phyloP scores from a whole-genome alignment of 1,284 basidiomycete genomes.

The Xerocomus nothofagi region DNA sequence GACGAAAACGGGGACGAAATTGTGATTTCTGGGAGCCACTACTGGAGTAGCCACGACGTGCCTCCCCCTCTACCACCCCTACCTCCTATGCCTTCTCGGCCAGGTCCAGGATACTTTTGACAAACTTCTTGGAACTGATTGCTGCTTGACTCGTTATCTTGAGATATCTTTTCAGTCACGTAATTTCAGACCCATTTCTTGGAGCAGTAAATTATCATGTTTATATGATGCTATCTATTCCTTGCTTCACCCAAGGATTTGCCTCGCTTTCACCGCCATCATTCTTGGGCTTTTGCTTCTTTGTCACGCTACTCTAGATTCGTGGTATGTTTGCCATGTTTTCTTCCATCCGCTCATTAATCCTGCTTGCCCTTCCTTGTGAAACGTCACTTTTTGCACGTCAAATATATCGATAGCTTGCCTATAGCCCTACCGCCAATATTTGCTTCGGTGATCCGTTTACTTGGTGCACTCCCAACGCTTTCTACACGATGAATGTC shows the following conservation, averaged over 20 bases:
- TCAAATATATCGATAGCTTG: constrained; percentile 7
- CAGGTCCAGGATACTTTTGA: constrained; percentile 32
- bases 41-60: constrained; percentile 15
- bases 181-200: background rate
- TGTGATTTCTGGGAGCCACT: constrained; percentile 17
- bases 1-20: constrained; percentile 27
- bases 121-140: constrained; percentile 1
- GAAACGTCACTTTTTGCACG: constrained; percentile 4
- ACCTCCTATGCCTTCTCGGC: constrained; percentile 13
- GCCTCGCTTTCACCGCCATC: background rate
- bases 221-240: constrained; percentile 20
- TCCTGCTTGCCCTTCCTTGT: constrained; percentile 12
- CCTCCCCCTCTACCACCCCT: constrained; percentile 25
- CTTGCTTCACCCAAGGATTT: constrained; percentile 6
- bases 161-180: constrained; percentile 1
- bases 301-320: constrained; percentile 1
- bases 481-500: background rate
- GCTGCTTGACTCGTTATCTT: constrained; percentile 6
- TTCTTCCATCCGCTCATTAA: constrained; percentile 2
- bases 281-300: constrained; percentile 12
- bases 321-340: constrained; percentile 2
- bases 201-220: constrained; percentile 29
- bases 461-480: background rate
- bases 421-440: constrained; percentile 4
- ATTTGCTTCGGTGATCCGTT: constrained; percentile 1